Evolutionary conservation across 306 rosid genomes (phyloP), one percentile per base, ranked within the genome.

Genomic region (Morella rubra): DNA sequence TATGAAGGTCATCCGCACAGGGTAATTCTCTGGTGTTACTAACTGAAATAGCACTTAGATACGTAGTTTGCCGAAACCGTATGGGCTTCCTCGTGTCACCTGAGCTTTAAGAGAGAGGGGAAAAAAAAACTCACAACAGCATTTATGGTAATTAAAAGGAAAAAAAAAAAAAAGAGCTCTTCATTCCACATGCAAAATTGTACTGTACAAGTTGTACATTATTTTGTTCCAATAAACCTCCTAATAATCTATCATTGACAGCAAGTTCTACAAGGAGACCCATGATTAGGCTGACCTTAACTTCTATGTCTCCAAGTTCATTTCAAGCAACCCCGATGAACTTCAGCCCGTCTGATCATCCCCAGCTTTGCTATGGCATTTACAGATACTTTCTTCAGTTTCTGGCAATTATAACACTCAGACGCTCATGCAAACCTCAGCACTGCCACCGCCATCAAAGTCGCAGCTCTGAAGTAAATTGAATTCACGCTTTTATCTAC

Each of bases 381-480:
- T 70, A 64, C 82, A 72, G 7, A 22, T 20, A 45, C 16, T 19
- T n/a, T 24, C 16, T 46, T 59, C 37, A 32, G 37, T 70, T 5
- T 50, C 74, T 41, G 2, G 14, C 16, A 9, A 9, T 49, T 49
- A 9, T 49, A 49, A 12, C 5, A 49, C 14, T 32, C 37, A 15
- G 81, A 75, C 68, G 83, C 82, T 92, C 93, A 94, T 71, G 86
- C 95, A 79, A 90, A 54, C 78, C 90, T 90, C 76, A 91, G 81
- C 71, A 89, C 81, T 0, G 89, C 89, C 77, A 87, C 60, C 1
- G 86, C 90, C 86, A 91, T 81, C 86, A 89, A 53, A 16, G 97
- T 77, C 32, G 91, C 91, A 9, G 91, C 85, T 44, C 96, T 79
- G 66, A 85, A 85, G 88, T 86, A 85, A 71, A 94, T 87, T 53